Evolutionary conservation across 2,329 filamentous ascomycete genomes (phyloP), one percentile per base, ranked within the genome.

Genomic region (Zasmidium angulare): DNA sequence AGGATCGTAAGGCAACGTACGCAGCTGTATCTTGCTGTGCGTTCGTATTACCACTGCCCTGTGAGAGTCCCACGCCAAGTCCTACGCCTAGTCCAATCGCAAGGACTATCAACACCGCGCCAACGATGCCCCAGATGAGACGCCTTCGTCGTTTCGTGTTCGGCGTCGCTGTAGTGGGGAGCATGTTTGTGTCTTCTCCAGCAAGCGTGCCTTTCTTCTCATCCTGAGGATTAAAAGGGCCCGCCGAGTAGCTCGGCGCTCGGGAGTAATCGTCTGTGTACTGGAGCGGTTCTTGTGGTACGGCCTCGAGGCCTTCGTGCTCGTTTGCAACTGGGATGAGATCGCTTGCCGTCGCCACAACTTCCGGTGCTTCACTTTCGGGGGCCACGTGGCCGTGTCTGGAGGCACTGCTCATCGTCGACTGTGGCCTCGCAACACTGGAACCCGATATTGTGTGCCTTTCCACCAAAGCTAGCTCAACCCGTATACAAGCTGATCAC

Each of bases 31-130:
- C 17, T 48, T 48, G 46, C 46, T 48, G 46, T 20, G 19, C 11
- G 46, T 47, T 47, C 9, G 29, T 47, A 20, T 53, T 54, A 48
- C 49, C 56, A 40, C 46, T 53, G 23, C 20, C 50, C 21, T 56
- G 50, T 21, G 50, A 59, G 3, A 61, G 31, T 7, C 55, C 53
- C 2, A 63, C 24, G 2, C 61, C 58, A 2, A 61, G 50, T 1
- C 58, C 55, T 22, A 61, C 53, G 3, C 58, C 61, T 9, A 61
- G 36, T 3, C 58, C 61, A 9, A 61, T 47, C 2, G 58, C 61
- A 9, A 63, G 22, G 19, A 47, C 50, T 4, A 61, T 19, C 1
- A 63, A 22, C 9, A 59, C 50, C 1, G 52, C 52, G 1, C 47
- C 55, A 20, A 54, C 53, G 2, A 60, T 36, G 14, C 61, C 52